These are phyloP conservation scores for Musa acuminata DNA, from an alignment of 176 grass and related monocot genomes.

Conservation along the genomic window DNA sequence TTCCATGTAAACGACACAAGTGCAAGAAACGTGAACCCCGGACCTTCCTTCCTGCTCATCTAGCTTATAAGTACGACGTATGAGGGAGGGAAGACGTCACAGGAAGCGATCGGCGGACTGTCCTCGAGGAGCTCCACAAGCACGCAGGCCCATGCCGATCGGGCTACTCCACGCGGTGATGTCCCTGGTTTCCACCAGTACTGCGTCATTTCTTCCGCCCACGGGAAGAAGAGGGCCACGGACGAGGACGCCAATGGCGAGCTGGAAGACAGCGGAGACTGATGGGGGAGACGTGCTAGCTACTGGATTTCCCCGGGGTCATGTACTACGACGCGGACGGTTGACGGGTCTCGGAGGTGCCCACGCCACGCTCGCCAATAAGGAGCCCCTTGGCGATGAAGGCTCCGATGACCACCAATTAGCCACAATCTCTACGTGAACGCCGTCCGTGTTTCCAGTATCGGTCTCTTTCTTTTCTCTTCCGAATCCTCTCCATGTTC, in stretches of 20 bases:
- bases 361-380: background rate
- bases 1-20: too few species aligned
- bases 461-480: too few species aligned
- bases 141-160: background rate
- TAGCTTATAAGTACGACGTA: too few species aligned
- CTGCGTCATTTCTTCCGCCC: background rate
- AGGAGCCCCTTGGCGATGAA: background rate
- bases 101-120: too few species aligned
- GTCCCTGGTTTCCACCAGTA: background rate
- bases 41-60: too few species aligned
- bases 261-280: slow-evolving; percentile 16
- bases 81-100: too few species aligned
- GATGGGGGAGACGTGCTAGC: slow-evolving; percentile 57
- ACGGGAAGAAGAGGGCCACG: slow-evolving; percentile 23
- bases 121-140: background rate
- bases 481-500: too few species aligned
- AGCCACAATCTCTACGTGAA: too few species aligned
- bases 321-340: slow-evolving; percentile 36
- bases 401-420: background rate
- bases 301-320: slow-evolving; percentile 34
- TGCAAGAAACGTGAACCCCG: too few species aligned
- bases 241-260: slow-evolving; percentile 15
- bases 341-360: slow-evolving; percentile 10
- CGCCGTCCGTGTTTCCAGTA: too few species aligned
- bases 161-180: background rate